phyloP scores from a whole-genome alignment of 192 early-diverging fungal species.

The Backusella psychrophila region DNA sequence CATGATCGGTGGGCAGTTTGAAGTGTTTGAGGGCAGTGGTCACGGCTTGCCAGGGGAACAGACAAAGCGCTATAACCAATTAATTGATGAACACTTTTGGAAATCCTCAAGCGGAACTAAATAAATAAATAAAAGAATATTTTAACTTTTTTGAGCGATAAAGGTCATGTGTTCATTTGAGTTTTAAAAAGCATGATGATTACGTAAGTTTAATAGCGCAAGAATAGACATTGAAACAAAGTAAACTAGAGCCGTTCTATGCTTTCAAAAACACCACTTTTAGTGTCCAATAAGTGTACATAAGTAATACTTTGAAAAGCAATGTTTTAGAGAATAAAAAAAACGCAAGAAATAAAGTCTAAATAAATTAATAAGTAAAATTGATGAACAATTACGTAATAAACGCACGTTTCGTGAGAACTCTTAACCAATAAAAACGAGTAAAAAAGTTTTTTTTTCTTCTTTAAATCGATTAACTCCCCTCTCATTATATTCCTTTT shows the following conservation, averaged over 20 bases:
- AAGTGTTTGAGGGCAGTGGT: conserved; percentile 39
- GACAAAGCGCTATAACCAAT: conserved; percentile 29
- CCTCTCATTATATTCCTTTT: background rate
- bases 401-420: conserved; percentile 13
- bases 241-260: background rate
- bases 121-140: background rate
- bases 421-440: background rate
- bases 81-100: conserved; percentile 34
- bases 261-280: background rate
- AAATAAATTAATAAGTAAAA: background rate
- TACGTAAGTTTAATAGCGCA: background rate
- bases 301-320: background rate
- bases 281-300: background rate
- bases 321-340: background rate
- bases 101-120: background rate
- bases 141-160: background rate
- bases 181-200: conserved; percentile 4
- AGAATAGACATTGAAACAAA: background rate
- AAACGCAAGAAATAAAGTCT: background rate
- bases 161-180: background rate
- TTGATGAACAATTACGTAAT: conserved; percentile 6
- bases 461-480: conserved; percentile 1
- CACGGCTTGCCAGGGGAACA: conserved; percentile 37
- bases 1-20: conserved; percentile 20
- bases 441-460: background rate